Conservation (phyloP, 495 filamentous ascomycete species). For the Xylaria scruposa region DNA sequence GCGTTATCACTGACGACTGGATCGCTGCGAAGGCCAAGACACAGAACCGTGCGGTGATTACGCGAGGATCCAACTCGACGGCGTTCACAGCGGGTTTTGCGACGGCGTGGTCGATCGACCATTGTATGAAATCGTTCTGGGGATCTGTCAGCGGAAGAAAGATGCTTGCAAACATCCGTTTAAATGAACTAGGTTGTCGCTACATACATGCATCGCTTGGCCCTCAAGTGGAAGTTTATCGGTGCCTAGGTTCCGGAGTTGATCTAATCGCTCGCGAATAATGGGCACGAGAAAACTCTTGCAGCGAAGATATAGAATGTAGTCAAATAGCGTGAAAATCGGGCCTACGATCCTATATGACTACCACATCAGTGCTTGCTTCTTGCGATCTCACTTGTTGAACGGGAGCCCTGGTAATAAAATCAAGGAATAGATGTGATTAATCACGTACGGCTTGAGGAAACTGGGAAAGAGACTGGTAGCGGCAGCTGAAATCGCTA, state of each 20-base stretch:
- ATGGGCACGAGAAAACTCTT: constrained; percentile 41
- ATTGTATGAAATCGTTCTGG: constrained; percentile 47
- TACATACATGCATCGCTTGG: constrained; percentile 27
- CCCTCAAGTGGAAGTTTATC: constrained; percentile 1
- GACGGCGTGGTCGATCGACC: constrained; percentile 43
- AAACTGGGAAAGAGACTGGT: constrained; percentile 48
- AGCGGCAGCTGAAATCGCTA: constrained; percentile 42
- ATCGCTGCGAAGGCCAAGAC: constrained; percentile 52
- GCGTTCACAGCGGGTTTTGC: constrained; percentile 34
- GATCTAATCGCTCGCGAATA: constrained; percentile 36
- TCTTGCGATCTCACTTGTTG: too few species aligned
- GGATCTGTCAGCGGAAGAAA: background rate
- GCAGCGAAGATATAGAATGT: constrained; percentile 36
- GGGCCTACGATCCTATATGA: constrained; percentile 39
- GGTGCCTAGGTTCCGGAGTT: constrained; percentile 1
- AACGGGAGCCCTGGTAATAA: too few species aligned
- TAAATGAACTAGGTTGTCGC: background rate
- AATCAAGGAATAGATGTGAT: background rate
- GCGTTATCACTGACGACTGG: constrained; percentile 54
- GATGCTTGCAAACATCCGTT: background rate
- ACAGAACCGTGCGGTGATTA: constrained; percentile 46
- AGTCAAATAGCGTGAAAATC: constrained; percentile 43
- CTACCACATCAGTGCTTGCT: constrained; percentile 26
- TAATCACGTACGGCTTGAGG: constrained; percentile 44
- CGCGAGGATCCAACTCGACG: constrained; percentile 33